Evolutionary conservation across 345 rosid species (phyloP), one percentile per base, ranked within the genome.

Genomic region (Sisymbrium irio): DNA sequence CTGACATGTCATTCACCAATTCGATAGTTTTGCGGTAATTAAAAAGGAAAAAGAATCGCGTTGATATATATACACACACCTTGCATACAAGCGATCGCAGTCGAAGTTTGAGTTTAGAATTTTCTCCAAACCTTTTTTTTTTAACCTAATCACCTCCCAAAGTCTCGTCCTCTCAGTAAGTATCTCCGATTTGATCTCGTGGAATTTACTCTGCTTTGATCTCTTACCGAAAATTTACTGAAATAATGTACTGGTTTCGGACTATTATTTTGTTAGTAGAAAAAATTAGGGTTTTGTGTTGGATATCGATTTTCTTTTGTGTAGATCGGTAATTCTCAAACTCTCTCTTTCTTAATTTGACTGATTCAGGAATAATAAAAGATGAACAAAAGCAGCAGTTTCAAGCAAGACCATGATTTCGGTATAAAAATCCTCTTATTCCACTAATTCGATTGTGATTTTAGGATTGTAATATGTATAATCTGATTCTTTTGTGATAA

Each of bases 321-420:
- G 14, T 64, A 8, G 27, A 37, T 39, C 50, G 13, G 9, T 44
- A 44, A 41, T n/a, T n/a, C n/a, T n/a, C n/a, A n/a, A n/a, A n/a
- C n/a, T n/a, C n/a, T n/a, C n/a, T n/a, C n/a, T n/a, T n/a, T n/a
- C n/a, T n/a, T n/a, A n/a, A n/a, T 42, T 28, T 22, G 3, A 22
- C 3, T 22, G 1, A 28, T 18, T 25, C 28, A 59, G 59, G 33
- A 19, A 44, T 20, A 19, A 44, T 20, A 28, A 11, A 44, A 42
- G 22, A 70, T 70, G 74, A 37, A 28, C 33, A 22, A 36, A 7
- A 22, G 25, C 25, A 49, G 19, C 49, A 45, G 66, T 36, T 70
- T 70, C 28, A 70, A 36, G 67, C 10, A 70, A 35, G 74, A 59
- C 4, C 28, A 59, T 46, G 74, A 70, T 47, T 60, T 45, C 28